Percentiles rank a stretch among this genome's conserved stretches.
Evolutionary conservation across 2,329 filamentous ascomycete genomes (phyloP).

Genomic region (Sphaceloma murrayae): DNA sequence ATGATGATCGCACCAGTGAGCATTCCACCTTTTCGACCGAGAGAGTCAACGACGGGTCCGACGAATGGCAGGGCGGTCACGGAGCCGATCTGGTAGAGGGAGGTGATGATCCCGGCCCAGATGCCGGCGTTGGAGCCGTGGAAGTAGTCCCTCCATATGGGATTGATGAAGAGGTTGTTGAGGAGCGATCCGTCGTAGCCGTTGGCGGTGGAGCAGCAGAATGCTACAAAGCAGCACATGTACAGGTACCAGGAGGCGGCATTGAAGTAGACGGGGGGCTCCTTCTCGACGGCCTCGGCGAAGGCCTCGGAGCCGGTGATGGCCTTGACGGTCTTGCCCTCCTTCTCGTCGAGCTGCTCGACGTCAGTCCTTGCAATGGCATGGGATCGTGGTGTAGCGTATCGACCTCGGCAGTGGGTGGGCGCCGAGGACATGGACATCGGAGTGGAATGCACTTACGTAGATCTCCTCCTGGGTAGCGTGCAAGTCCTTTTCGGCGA

Average conservation of each 20-base stretch:
- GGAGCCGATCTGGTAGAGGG: slow-evolving; percentile 42
- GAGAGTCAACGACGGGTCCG: slow-evolving; percentile 38
- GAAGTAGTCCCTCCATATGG: slow-evolving; percentile 36
- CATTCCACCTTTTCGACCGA: slow-evolving; percentile 38
- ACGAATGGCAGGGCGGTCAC: slow-evolving; percentile 40
- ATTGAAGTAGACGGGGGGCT: slow-evolving; percentile 33
- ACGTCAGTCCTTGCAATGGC: neutral
- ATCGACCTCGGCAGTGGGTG: slow-evolving; percentile 3
- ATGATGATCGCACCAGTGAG: slow-evolving; percentile 55
- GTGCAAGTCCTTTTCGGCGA: slow-evolving; percentile 8
- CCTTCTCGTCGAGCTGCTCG: slow-evolving; percentile 7
- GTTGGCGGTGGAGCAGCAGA: slow-evolving; percentile 28
- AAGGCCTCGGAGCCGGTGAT: slow-evolving; percentile 46
- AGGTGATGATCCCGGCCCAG: slow-evolving; percentile 37
- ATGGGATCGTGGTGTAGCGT: too few relatives aligned
- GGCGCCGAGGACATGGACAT: slow-evolving; percentile 1
- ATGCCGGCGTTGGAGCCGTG: slow-evolving; percentile 33
- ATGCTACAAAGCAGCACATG: slow-evolving; percentile 8
- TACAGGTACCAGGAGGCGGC: slow-evolving; percentile 4
- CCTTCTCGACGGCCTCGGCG: slow-evolving; percentile 47
- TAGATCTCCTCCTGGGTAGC: slow-evolving; percentile 13
- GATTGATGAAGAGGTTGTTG: slow-evolving; percentile 43
- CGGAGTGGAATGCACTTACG: neutral
- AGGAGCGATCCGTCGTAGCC: slow-evolving; percentile 52
- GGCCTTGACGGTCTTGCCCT: slow-evolving; percentile 31